Conservation (phyloP, 176 grass and related monocot genomes). For the Triticum timopheevii region DNA sequence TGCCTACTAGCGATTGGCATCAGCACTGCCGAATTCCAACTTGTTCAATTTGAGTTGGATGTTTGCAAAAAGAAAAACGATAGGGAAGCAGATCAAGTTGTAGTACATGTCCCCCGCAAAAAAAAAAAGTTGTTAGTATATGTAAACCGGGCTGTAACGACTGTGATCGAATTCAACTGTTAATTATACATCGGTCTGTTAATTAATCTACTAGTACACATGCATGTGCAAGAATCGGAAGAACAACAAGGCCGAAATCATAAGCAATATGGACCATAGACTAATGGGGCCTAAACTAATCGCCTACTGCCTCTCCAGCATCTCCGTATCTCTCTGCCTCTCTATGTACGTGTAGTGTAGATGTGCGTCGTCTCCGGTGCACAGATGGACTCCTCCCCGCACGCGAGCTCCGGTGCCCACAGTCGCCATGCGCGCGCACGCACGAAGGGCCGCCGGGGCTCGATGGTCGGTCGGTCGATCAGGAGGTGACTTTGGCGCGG, state of each 20-base stretch:
- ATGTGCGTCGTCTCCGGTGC: neutral
- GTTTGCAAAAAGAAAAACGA: neutral
- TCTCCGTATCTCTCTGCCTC: neutral
- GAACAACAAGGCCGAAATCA: slow-evolving; percentile 11
- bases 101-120: no score
- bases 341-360: neutral
- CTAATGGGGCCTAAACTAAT: neutral
- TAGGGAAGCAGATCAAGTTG: neutral
- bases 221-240: slow-evolving; percentile 21
- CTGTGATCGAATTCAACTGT: slow-evolving; percentile 1
- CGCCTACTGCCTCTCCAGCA: neutral
- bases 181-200: slow-evolving; percentile 17
- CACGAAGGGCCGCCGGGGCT: neutral
- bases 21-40: neutral
- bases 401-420: neutral
- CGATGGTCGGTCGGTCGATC: neutral
- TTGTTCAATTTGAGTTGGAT: neutral
- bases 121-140: no score
- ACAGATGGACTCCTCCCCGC: neutral
- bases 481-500: slow-evolving; percentile 13
- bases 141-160: neutral
- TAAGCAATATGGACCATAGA: neutral
- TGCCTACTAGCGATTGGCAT: no score
- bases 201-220: slow-evolving; percentile 24
- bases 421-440: neutral